Evolutionary conservation across 208 protist genomes (phyloP), one percentile per base, ranked within the genome.

Genomic region (Trypanosoma caninum): DNA sequence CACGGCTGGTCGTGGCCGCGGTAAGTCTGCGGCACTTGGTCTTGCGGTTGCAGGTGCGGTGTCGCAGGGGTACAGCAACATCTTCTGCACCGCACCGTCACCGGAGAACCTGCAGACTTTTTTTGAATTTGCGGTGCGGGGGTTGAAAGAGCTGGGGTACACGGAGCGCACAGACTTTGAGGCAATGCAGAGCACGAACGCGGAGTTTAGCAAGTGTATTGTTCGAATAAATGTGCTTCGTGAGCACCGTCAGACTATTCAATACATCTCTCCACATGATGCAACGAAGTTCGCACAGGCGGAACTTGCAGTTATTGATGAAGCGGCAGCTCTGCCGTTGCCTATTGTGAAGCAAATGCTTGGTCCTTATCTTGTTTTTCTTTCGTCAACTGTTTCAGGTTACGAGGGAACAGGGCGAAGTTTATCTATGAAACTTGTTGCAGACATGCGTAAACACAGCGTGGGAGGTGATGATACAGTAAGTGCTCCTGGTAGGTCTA

Each of bases 311-410:
- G 97, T 99, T 9, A 97, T 99, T 56, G 99, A 99, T 76, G 99
- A 99, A 78, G 99, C 98, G 0, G 99, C 99, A 8, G 99, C 99
- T 14, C 98, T 99, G 33, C 99, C 99, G 6, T 86, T 99, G 23
- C 94, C 97, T 20, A 66, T 99, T 11, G 98, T 99, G 34, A 86
- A 96, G 46, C 81, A 88, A 55, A 91, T 99, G 52, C 57, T 99
- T 3, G 98, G 98, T 1, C 84, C 96, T 7, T 99, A 99, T 72
- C 83, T 99, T n/a, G 91, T 99, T 30, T 98, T 99, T 56, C 75
- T 99, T 27, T 95, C 97, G 0, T 99, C 98, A 4, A 99, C 99
- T 20, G 89, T 99, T 42, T 98, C 98, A 50, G 99, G 99, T 44
- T 99, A 99, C 70, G 97, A 99, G 78, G 97, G 97, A 30, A 98